Conservation (phyloP, 345 rosid genomes). For the Melastoma malabathricum region DNA sequence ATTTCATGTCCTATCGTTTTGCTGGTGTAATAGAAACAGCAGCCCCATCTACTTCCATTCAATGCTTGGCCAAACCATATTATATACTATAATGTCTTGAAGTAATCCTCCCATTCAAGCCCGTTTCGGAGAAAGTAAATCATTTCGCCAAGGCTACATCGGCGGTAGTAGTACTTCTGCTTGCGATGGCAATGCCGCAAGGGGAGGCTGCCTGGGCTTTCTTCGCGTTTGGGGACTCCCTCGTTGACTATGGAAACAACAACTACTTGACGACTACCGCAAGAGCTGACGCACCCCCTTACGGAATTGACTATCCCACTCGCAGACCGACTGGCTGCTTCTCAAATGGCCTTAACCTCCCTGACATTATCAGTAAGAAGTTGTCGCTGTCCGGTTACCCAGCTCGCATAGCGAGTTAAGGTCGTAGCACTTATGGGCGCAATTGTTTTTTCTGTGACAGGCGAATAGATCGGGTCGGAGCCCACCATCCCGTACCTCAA, state of each 20-base stretch:
- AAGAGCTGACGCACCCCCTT: conserved; percentile 37
- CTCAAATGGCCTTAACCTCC: conserved; percentile 43
- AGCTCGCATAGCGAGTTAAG: neutral
- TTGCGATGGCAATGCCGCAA: neutral
- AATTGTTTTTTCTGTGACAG: conserved; percentile 9
- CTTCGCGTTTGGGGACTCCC: conserved; percentile 35
- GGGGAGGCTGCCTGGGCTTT: conserved; percentile 15
- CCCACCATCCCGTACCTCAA: conserved; percentile 33
- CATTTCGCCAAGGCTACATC: neutral
- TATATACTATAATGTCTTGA: too few species aligned
- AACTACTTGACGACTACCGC: conserved; percentile 41
- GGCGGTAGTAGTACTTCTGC: neutral
- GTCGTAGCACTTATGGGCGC: too few species aligned
- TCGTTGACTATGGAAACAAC: conserved; percentile 46
- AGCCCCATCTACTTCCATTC: too few species aligned
- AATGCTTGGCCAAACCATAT: too few species aligned
- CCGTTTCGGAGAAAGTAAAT: neutral
- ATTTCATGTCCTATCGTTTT: too few species aligned
- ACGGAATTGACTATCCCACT: conserved; percentile 40
- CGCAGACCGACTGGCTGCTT: conserved; percentile 39
- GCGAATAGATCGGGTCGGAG: conserved; percentile 31
- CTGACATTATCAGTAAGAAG: conserved; percentile 31
- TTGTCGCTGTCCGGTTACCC: neutral
- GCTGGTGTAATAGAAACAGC: too few species aligned
- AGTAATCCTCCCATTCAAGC: neutral